Percentiles rank a stretch among this genome's conserved stretches.
Evolutionary conservation across 2,329 filamentous ascomycete species (phyloP).

Genomic region (Claviceps pusilla): DNA sequence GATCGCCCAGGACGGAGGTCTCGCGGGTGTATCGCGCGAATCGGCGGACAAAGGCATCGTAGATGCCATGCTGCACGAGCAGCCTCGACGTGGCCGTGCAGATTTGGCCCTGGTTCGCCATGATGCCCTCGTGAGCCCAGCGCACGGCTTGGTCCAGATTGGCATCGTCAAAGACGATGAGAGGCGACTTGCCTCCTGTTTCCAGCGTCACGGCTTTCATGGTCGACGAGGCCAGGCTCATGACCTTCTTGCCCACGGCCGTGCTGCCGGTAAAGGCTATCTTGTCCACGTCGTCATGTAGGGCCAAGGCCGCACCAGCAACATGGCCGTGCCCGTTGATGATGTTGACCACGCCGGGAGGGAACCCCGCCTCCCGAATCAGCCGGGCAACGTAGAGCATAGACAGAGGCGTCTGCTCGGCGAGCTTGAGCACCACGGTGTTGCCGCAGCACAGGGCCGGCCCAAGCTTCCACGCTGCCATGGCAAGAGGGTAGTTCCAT

Average conservation of each 20-base stretch:
- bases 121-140: slow-evolving; percentile 25
- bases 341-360: slow-evolving; percentile 58
- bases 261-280: slow-evolving; percentile 61
- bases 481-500: slow-evolving; percentile 39
- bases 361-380: slow-evolving; percentile 56
- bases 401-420: slow-evolving; percentile 46
- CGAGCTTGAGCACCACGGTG: slow-evolving; percentile 43
- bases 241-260: slow-evolving; percentile 50
- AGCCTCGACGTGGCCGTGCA: slow-evolving; percentile 46
- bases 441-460: slow-evolving; percentile 55
- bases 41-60: slow-evolving; percentile 45
- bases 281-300: slow-evolving; percentile 52
- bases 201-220: slow-evolving; percentile 45
- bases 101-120: slow-evolving; percentile 43
- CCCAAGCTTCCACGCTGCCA: slow-evolving; percentile 57
- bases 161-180: slow-evolving; percentile 45
- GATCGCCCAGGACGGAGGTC: slow-evolving; percentile 46
- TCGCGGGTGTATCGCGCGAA: slow-evolving; percentile 42
- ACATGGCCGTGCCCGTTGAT: slow-evolving; percentile 50
- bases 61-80: slow-evolving; percentile 40
- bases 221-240: slow-evolving; percentile 49
- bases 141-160: slow-evolving; percentile 50
- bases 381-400: slow-evolving; percentile 47
- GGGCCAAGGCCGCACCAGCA: slow-evolving; percentile 48
- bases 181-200: slow-evolving; percentile 45